Evolutionary conservation across 495 filamentous ascomycete genomes (phyloP).

Genomic region (Trichoderma parareesei): DNA sequence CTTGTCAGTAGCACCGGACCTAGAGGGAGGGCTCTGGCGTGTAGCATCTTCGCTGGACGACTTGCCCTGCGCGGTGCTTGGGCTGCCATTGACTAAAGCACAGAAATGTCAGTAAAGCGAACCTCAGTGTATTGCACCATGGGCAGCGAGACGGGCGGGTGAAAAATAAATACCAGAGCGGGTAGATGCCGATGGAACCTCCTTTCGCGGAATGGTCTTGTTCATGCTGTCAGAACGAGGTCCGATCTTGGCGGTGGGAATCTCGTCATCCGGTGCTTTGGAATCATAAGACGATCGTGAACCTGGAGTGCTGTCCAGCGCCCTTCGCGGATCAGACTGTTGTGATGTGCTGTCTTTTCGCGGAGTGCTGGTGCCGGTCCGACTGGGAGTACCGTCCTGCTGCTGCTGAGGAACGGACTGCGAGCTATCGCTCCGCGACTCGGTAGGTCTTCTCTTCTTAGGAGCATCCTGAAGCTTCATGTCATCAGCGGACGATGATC

Average conservation of each 20-base stretch:
- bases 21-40: slow-evolving; percentile 13
- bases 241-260: slow-evolving; percentile 26
- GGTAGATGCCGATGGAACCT: slow-evolving; percentile 24
- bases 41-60: slow-evolving; percentile 13
- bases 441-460: slow-evolving; percentile 47
- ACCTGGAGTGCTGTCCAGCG: slow-evolving; percentile 33
- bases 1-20: slow-evolving; percentile 29
- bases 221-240: slow-evolving; percentile 8
- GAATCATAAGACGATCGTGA: slow-evolving; percentile 43
- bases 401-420: slow-evolving; percentile 28
- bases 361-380: slow-evolving; percentile 12
- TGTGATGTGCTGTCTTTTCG: slow-evolving; percentile 21
- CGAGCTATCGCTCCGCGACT: slow-evolving; percentile 53
- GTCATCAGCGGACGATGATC: slow-evolving; percentile 31
- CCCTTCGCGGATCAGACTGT: slow-evolving; percentile 22
- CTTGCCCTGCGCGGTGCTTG: slow-evolving; percentile 16
- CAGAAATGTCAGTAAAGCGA: neutral
- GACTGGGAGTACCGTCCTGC: slow-evolving; percentile 16
- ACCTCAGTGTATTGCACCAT: neutral
- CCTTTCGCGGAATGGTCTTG: slow-evolving; percentile 41
- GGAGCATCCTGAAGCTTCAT: slow-evolving; percentile 74
- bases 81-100: slow-evolving; percentile 34
- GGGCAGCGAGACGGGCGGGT: neutral
- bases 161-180: neutral
- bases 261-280: slow-evolving; percentile 36